A percentile compares a stretch with the other conserved stretches of the same genome.
phyloP scores from a whole-genome alignment of 2,329 filamentous ascomycete species.

The Dothistroma pini region DNA sequence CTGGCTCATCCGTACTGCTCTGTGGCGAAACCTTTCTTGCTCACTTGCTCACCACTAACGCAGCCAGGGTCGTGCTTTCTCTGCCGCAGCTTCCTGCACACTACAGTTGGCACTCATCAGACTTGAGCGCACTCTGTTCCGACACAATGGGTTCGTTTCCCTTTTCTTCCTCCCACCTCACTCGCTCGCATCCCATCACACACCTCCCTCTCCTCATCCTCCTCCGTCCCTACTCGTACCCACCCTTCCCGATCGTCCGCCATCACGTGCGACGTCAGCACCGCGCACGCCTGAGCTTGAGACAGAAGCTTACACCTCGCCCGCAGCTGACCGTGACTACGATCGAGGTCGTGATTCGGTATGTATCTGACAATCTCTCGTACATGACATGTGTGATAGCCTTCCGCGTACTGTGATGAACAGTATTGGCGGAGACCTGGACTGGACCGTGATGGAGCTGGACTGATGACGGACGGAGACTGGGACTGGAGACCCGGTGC shows the following conservation, averaged over 20 bases:
- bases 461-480: slow-evolving; percentile 7
- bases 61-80: slow-evolving; percentile 7
- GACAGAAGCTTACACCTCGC: slow-evolving; percentile 4
- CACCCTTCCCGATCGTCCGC: not conserved
- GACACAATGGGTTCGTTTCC: slow-evolving; percentile 8
- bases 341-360: slow-evolving; percentile 16
- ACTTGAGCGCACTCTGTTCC: slow-evolving; percentile 6
- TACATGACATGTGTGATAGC: slow-evolving; percentile 7
- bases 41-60: slow-evolving; percentile 1
- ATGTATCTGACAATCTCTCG: slow-evolving; percentile 11
- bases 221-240: not conserved
- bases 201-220: not conserved
- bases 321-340: slow-evolving; percentile 7
- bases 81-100: slow-evolving; percentile 6
- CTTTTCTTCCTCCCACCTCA: slow-evolving; percentile 3
- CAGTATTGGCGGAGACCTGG: slow-evolving; percentile 10
- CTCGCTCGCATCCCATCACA: slow-evolving; percentile 1
- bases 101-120: slow-evolving; percentile 3
- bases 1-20: not conserved
- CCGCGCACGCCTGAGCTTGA: not conserved
- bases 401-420: slow-evolving; percentile 13
- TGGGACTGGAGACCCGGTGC: slow-evolving; percentile 15
- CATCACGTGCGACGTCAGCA: not conserved
- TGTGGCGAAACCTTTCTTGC: slow-evolving; percentile 4
- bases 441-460: slow-evolving; percentile 19